These are phyloP conservation scores for Verticillium dahliae DNA, from an alignment of 2,329 filamentous ascomycete species.

Conservation along the genomic window DNA sequence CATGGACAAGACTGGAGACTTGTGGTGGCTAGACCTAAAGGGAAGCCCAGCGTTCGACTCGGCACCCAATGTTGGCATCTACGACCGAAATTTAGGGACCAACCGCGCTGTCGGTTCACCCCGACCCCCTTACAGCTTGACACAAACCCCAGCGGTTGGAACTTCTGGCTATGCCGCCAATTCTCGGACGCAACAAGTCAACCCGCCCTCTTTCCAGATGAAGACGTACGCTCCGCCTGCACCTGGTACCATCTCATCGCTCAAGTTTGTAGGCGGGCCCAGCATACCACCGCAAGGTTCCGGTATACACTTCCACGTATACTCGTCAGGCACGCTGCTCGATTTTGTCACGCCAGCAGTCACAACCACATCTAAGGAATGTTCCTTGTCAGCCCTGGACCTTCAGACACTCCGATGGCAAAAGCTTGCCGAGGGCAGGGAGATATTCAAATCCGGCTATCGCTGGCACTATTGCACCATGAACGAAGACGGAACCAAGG, in stretches of 20 bases:
- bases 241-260: constrained; percentile 80
- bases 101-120: constrained; percentile 42
- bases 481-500: constrained; percentile 91
- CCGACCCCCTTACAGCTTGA: constrained; percentile 43
- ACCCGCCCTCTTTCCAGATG: constrained; percentile 58
- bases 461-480: constrained; percentile 98
- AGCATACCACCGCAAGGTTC: constrained; percentile 83
- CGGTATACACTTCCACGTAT: constrained; percentile 92
- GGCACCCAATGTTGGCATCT: constrained; percentile 48
- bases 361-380: constrained; percentile 79
- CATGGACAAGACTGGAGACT: constrained; percentile 92
- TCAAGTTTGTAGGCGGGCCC: constrained; percentile 83
- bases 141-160: constrained; percentile 39
- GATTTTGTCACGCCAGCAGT: constrained; percentile 92
- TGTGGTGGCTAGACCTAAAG: constrained; percentile 96
- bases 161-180: constrained; percentile 62
- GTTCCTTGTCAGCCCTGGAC: constrained; percentile 84
- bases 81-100: constrained; percentile 37
- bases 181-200: constrained; percentile 60
- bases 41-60: constrained; percentile 80
- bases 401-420: constrained; percentile 86
- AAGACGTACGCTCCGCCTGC: constrained; percentile 75
- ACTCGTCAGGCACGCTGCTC: constrained; percentile 84
- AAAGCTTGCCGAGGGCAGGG: constrained; percentile 86
- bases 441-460: constrained; percentile 87